Evolutionary conservation across 225 moss, liverwort and hornwort species (phyloP).

Genomic region (Pleurozium schreberi): DNA sequence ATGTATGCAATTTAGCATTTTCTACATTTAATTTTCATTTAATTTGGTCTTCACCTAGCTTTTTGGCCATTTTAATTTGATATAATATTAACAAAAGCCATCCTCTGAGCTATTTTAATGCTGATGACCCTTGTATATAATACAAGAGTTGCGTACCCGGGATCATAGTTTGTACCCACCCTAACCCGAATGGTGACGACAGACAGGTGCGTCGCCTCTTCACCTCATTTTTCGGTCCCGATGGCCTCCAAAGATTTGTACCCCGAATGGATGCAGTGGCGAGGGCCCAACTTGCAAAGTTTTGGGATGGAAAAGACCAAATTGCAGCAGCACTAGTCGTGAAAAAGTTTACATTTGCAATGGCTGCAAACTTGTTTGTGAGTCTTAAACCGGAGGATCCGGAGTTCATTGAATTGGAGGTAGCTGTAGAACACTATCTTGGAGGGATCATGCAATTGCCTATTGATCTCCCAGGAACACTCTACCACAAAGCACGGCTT

Average conservation of each 20-base stretch:
- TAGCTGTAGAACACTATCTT: neutral
- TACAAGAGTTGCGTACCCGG: too few species aligned
- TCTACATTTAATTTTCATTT: too few species aligned
- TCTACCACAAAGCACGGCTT: neutral
- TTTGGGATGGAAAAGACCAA: neutral
- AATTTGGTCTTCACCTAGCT: too few species aligned
- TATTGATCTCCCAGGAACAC: neutral
- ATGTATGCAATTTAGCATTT: too few species aligned
- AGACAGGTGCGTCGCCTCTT: neutral
- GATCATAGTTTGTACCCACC: rapidly evolving
- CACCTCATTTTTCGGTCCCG: neutral
- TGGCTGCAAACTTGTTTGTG: neutral
- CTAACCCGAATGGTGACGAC: neutral
- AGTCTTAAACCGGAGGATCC: neutral
- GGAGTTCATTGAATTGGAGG: neutral
- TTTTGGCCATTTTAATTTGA: too few species aligned
- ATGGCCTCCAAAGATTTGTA: neutral
- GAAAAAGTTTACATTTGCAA: neutral
- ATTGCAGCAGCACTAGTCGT: neutral
- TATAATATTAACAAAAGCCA: too few species aligned
- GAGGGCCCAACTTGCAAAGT: neutral
- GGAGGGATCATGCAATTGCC: neutral
- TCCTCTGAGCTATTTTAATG: too few species aligned
- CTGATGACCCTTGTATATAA: too few species aligned
- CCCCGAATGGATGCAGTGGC: neutral